These are phyloP conservation scores for Leptographium galeiforme DNA, from an alignment of 2,329 filamentous ascomycete genomes.

Conservation along the genomic window DNA sequence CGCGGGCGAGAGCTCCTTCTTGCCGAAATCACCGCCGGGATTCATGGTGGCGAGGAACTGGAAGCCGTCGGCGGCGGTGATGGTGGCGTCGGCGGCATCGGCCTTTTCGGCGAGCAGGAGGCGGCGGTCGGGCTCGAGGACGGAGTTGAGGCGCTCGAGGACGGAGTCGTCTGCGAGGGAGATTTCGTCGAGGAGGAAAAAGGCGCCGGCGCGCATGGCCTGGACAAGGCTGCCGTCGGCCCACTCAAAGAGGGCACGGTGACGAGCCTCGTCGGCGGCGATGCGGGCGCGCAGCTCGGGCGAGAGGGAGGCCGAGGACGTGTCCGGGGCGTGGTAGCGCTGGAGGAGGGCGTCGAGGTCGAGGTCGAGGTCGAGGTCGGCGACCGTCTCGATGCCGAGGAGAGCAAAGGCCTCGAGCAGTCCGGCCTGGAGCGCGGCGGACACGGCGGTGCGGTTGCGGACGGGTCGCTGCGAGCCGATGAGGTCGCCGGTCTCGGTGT, in stretches of 20 bases:
- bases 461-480: slow-evolving; percentile 91
- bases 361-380: slow-evolving; percentile 20
- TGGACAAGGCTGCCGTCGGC: slow-evolving; percentile 85
- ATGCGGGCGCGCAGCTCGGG: slow-evolving; percentile 33
- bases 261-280: slow-evolving; percentile 39
- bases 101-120: slow-evolving; percentile 92
- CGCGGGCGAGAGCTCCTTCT: slow-evolving; percentile 90
- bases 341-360: slow-evolving; percentile 42
- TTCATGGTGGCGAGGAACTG: slow-evolving; percentile 99
- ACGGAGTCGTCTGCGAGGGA: slow-evolving; percentile 97
- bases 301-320: slow-evolving; percentile 32
- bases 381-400: background rate
- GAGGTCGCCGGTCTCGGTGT: slow-evolving; percentile 91
- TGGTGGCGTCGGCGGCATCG: slow-evolving; percentile 52
- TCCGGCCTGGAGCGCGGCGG: slow-evolving; percentile 44
- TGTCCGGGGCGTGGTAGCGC: slow-evolving; percentile 38
- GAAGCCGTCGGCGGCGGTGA: slow-evolving; percentile 65
- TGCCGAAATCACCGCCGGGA: slow-evolving; percentile 94
- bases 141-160: slow-evolving; percentile 88
- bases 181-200: slow-evolving; percentile 94
- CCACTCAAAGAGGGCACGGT: slow-evolving; percentile 90
- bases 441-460: slow-evolving; percentile 64
- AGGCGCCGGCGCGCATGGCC: slow-evolving; percentile 79
- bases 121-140: slow-evolving; percentile 76
- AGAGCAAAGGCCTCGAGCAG: slow-evolving; percentile 14